Base-by-base conservation (phyloP, 2,329 filamentous ascomycete genomes). In the Botrytis paeoniae region DNA sequence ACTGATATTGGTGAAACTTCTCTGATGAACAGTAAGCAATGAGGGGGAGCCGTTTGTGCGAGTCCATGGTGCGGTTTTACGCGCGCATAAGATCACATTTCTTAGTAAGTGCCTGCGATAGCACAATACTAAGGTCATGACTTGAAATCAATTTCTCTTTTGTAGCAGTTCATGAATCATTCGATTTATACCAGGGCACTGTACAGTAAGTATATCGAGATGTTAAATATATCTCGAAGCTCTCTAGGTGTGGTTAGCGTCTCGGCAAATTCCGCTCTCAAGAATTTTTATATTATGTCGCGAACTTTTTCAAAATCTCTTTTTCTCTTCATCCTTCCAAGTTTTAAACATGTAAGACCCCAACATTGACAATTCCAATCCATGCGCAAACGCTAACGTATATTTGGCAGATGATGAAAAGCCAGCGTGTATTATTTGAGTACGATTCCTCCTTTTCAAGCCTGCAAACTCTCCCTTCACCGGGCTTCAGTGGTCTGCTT, bases 381-480 rank as follows among this genome's bases (percentile, higher is more conserved):
- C 43, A 70, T 62, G 39, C 73, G 62, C 68, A 71, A 68, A 70
- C 74, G 72, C 82, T 85, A 80, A 84, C 79, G 71, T 74, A 76
- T 68, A 69, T 66, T 69, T 73, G 60, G 4, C 81, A 98, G 94
- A 97, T 98, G 95, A 99, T 98, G 96, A 99, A 97, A 97, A 93
- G 93, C 89, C 91, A 91, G 93, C 90, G 95, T 98, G 96, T 91
- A 90, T 84, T 86, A 90, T 90, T 93, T 97, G 96, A 98, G 87
- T 86, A 82, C 83, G 87, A 88, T 92, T 87, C 86, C 87, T 86
- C 84, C 87, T 85, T 83, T 84, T 85, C 87, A 85, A 86, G 85
- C 87, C 85, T 85, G 85, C 85, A 87, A 89, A 93, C 93, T 95
- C 95, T 98, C 92, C 91, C 90, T 89, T 89, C 85, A 88, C 85